Conservation (phyloP, 2,329 filamentous ascomycete genomes). For the Trichoderma hamatum region DNA sequence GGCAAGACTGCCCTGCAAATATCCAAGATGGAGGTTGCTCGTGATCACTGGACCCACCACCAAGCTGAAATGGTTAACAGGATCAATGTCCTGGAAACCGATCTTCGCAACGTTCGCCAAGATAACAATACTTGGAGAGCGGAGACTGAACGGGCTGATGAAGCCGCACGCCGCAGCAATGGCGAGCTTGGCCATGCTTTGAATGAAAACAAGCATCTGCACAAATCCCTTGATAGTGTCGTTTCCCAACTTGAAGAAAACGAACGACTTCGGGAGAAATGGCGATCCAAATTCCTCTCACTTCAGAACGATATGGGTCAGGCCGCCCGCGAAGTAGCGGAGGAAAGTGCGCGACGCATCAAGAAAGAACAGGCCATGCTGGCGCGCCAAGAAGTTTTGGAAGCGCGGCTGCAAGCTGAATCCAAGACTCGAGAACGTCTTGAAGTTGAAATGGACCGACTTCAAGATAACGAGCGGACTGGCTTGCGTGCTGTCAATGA, state of each 20-base stretch:
- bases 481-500: conserved; percentile 67
- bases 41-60: conserved; percentile 58
- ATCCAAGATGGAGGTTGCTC: conserved; percentile 69
- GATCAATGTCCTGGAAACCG: conserved; percentile 55
- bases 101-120: conserved; percentile 58
- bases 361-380: conserved; percentile 79
- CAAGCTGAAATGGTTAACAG: conserved; percentile 60
- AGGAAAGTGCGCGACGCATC: conserved; percentile 78
- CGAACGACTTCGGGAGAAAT: conserved; percentile 78
- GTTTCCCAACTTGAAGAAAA: conserved; percentile 83
- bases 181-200: conserved; percentile 53
- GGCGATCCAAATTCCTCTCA: conserved; percentile 80
- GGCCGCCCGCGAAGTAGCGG: conserved; percentile 76
- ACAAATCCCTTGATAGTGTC: conserved; percentile 72
- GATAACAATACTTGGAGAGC: conserved; percentile 63
- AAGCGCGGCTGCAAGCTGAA: conserved; percentile 75
- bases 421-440: conserved; percentile 68
- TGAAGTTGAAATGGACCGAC: conserved; percentile 66
- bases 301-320: conserved; percentile 85
- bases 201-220: conserved; percentile 72
- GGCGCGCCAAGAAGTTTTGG: conserved; percentile 78
- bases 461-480: conserved; percentile 66
- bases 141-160: conserved; percentile 62
- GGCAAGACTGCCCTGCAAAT: conserved; percentile 63
- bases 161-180: conserved; percentile 53